A percentile compares a stretch with the other conserved stretches of the same genome.
Conservation (phyloP, 2,329 filamentous ascomycete genomes). For the Tolypocladium sp. region DNA sequence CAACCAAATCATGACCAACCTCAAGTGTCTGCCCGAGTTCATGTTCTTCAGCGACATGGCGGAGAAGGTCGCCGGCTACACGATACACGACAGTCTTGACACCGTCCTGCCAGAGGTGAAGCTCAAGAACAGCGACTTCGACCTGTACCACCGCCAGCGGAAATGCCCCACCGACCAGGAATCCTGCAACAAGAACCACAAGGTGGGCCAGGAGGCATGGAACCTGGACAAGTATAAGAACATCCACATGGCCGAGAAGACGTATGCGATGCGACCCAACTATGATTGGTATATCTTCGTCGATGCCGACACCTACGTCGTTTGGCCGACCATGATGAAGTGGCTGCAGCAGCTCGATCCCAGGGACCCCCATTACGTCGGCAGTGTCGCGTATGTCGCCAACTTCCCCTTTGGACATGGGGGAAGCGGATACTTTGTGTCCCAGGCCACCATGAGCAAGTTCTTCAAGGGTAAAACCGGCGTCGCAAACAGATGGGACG, state of each 20-base stretch:
- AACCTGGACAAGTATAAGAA: slow-evolving; percentile 54
- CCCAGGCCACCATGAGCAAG: slow-evolving; percentile 39
- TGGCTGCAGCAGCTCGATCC: slow-evolving; percentile 38
- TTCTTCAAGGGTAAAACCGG: slow-evolving; percentile 30
- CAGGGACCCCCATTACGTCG: slow-evolving; percentile 36
- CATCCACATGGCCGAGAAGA: slow-evolving; percentile 48
- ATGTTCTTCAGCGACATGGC: slow-evolving; percentile 51
- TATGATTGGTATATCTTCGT: slow-evolving; percentile 53
- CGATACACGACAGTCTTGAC: slow-evolving; percentile 37
- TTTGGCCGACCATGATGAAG: slow-evolving; percentile 41
- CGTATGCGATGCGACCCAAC: slow-evolving; percentile 37
- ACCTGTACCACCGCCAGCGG: slow-evolving; percentile 35
- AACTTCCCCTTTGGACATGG: slow-evolving; percentile 43
- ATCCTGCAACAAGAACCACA: slow-evolving; percentile 27
- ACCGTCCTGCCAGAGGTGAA: slow-evolving; percentile 32
- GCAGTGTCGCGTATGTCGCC: slow-evolving; percentile 34
- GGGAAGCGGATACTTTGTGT: slow-evolving; percentile 46
- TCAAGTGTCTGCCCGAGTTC: slow-evolving; percentile 40
- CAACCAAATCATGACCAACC: slow-evolving; percentile 43
- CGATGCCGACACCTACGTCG: slow-evolving; percentile 49
- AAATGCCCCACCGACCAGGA: slow-evolving; percentile 35
- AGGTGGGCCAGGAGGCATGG: slow-evolving; percentile 31
- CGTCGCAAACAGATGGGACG: slow-evolving; percentile 38
- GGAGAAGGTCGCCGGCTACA: slow-evolving; percentile 33
- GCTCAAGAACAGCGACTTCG: slow-evolving; percentile 39